phyloP scores from a whole-genome alignment of 805 yeast species.

The Saccharomycopsis sp. region DNA sequence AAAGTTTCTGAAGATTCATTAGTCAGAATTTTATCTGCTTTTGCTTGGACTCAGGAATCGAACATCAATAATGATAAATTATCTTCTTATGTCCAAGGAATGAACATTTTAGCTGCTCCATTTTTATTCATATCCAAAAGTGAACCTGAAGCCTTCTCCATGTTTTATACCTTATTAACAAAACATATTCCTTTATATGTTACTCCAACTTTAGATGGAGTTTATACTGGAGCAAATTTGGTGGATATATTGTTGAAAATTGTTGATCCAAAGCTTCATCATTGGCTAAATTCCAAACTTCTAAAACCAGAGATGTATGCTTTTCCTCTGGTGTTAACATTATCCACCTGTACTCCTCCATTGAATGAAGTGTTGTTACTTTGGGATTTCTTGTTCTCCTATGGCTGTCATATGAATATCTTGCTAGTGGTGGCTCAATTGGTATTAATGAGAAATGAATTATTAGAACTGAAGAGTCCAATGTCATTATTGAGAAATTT shows the following conservation, averaged over 20 bases:
- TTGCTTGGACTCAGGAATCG: slow-evolving; percentile 39
- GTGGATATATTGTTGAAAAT: slow-evolving; percentile 65
- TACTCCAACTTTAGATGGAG: slow-evolving; percentile 70
- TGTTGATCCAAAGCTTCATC: slow-evolving; percentile 63
- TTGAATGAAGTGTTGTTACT: slow-evolving; percentile 59
- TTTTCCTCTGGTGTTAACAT: slow-evolving; percentile 69
- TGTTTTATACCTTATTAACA: slow-evolving; percentile 53
- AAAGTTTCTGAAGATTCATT: slow-evolving; percentile 63
- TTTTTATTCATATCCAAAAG: slow-evolving; percentile 63
- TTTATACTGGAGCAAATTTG: slow-evolving; percentile 59
- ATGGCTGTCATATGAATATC: slow-evolving; percentile 82
- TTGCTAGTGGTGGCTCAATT: slow-evolving; percentile 77
- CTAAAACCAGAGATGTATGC: slow-evolving; percentile 82
- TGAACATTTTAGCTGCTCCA: slow-evolving; percentile 83
- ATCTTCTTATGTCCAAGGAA: slow-evolving; percentile 78
- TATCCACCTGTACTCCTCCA: slow-evolving; percentile 86
- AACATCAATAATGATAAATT: slow-evolving; percentile 22
- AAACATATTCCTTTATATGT: slow-evolving; percentile 68
- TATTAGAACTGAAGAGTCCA: slow-evolving; percentile 51
- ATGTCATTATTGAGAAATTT: slow-evolving; percentile 66
- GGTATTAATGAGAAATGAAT: slow-evolving; percentile 50
- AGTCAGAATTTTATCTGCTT: slow-evolving; percentile 60
- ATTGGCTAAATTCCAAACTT: slow-evolving; percentile 46
- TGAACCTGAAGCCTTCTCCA: slow-evolving; percentile 77
- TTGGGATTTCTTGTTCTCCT: slow-evolving; percentile 90